Evolutionary conservation across 2,329 filamentous ascomycete genomes (phyloP), one percentile per base, ranked within the genome.

Genomic region (Mycosphaerelloides madeirae): DNA sequence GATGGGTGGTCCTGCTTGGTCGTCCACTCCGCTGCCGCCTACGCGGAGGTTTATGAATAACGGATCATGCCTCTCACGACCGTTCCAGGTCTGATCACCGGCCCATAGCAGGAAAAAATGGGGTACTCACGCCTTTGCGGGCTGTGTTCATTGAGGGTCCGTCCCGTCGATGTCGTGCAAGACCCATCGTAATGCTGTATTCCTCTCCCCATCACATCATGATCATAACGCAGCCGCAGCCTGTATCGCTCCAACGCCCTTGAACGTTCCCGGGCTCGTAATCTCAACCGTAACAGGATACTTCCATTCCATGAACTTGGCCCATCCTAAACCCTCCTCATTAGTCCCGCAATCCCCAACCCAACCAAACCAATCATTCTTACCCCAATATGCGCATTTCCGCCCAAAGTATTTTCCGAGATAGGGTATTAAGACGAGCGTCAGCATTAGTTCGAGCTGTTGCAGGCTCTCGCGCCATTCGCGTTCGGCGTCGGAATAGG

Each of bases 361-460:
- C 14, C 25, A 28, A 25, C 18, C n/a, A 19, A 34, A 28, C 16
- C 13, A 31, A n/a, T 33, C 12, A 11, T 18, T 75, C 84, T 65
- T 76, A 96, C 91, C 88, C 87, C 89, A 96, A 65, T 95, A 96
- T 48, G 91, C 91, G 72, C 90, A 94, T 68, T 88, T 94, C 65
- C 93, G 79, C 35, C 93, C 93, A 66, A 96, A 81, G 70, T 89
- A 97, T 70, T 97, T 98, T 47, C 93, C 93, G 56, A 88, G 74
- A 67, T 95, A 96, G 2, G 93, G 93, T 39, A 98, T 84, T 57
- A 97, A 68, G 38, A 97, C 85, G 88, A 98, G 95, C 15, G 87
- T 95, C 64, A 97, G 69, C 55, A 98, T 75, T 54, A 97, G 75
- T 71, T 98, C 89, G 48, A 98, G 71, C 70, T 98, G 93, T 68